Percentiles rank a stretch among this genome's conserved stretches.
Conservation (phyloP, 2,329 filamentous ascomycete genomes). For the Albophoma yamanashiensis region DNA sequence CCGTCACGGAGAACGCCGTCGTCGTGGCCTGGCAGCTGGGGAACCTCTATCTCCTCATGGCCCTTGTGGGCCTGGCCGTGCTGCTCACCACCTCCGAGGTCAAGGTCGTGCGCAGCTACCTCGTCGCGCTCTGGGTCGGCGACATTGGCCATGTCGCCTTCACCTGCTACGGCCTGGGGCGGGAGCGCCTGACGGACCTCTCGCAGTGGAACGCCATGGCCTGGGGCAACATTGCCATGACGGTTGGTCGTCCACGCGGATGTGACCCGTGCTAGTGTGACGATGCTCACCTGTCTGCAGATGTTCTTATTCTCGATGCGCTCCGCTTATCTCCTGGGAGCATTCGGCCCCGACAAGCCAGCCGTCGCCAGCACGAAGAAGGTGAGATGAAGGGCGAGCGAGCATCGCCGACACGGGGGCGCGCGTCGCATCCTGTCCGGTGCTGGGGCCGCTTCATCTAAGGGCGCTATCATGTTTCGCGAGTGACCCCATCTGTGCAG, state of each 20-base stretch:
- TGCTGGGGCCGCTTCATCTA: neutral
- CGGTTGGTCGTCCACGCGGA: constrained; percentile 29
- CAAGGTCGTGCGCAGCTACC: constrained; percentile 55
- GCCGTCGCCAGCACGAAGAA: constrained; percentile 13
- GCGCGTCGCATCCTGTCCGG: neutral
- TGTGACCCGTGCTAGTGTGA: neutral
- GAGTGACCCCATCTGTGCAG: neutral
- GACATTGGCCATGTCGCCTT: constrained; percentile 59
- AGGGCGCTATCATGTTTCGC: neutral
- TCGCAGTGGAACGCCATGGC: constrained; percentile 56
- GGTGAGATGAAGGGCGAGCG: constrained; percentile 11
- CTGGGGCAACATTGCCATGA: constrained; percentile 63
- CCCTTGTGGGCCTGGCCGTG: constrained; percentile 52
- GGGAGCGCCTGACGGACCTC: constrained; percentile 40
- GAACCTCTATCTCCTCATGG: constrained; percentile 58
- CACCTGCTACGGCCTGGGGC: constrained; percentile 47
- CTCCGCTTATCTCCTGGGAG: constrained; percentile 44
- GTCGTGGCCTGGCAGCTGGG: constrained; percentile 58
- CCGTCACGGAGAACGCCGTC: constrained; percentile 33
- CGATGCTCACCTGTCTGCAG: constrained; percentile 17
- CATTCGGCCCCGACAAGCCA: constrained; percentile 40
- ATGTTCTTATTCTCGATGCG: constrained; percentile 45
- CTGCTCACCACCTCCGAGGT: constrained; percentile 54
- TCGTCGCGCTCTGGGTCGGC: constrained; percentile 52
- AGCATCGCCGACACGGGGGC: no score